Conservation (phyloP, 202 grass and related monocot genomes). For the Hordeum pubiflorum region DNA sequence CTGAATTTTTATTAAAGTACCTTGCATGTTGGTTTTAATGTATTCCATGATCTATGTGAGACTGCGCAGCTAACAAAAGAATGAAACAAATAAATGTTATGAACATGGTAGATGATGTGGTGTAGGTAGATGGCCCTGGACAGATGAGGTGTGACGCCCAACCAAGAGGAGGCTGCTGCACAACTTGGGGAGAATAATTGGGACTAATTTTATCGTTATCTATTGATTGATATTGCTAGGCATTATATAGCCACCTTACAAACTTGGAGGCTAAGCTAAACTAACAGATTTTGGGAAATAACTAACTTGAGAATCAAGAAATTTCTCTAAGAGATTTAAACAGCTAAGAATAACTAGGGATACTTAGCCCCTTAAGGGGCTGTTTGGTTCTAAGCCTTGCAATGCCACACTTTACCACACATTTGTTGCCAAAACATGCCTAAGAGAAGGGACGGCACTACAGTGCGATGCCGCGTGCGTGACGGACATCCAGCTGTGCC, state of each 20-base stretch:
- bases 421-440: too few relatives aligned
- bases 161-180: background rate
- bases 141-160: background rate
- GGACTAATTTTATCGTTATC: too few relatives aligned
- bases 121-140: background rate
- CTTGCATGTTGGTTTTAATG: background rate
- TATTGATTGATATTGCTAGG: background rate
- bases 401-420: too few relatives aligned
- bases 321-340: background rate
- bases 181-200: background rate
- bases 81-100: background rate
- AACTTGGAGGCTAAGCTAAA: background rate
- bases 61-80: background rate
- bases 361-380: background rate
- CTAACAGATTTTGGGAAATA: background rate
- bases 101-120: background rate
- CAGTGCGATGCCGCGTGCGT: too few relatives aligned
- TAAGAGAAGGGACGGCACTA: background rate
- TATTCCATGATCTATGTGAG: background rate
- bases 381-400: too few relatives aligned
- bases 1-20: background rate
- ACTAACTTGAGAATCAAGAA: background rate
- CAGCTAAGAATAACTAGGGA: background rate
- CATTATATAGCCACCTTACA: background rate
- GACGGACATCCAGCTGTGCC: too few relatives aligned